Evolutionary conservation across 2,329 filamentous ascomycete genomes (phyloP).

Genomic region (Rosellinia necatrix): DNA sequence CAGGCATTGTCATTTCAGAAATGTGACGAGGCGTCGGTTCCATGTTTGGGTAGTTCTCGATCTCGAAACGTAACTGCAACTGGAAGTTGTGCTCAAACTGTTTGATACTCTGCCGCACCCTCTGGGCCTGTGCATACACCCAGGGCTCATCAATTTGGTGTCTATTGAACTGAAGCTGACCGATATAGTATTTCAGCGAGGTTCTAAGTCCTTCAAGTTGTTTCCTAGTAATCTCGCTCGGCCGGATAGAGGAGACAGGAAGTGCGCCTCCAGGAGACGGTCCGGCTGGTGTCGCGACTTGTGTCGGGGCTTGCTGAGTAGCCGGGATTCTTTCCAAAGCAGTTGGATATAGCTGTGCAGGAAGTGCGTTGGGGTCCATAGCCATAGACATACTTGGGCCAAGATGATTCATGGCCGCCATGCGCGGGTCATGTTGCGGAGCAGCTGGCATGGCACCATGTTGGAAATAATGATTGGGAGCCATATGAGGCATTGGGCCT

Average conservation of each 20-base stretch:
- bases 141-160: conserved; percentile 60
- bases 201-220: conserved; percentile 57
- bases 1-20: conserved; percentile 10
- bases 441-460: conserved; percentile 27
- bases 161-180: conserved; percentile 64
- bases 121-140: conserved; percentile 37
- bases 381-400: background rate
- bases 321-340: background rate
- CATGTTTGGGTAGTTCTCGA: conserved; percentile 24
- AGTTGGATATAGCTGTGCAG: conserved; percentile 16
- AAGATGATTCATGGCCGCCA: conserved; percentile 22
- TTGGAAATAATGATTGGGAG: conserved; percentile 31
- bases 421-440: conserved; percentile 24
- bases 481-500: conserved; percentile 29
- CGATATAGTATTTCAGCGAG: conserved; percentile 61
- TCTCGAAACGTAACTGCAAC: conserved; percentile 29
- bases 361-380: conserved; percentile 7
- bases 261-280: conserved; percentile 37
- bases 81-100: conserved; percentile 58
- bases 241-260: conserved; percentile 62
- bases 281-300: conserved; percentile 6
- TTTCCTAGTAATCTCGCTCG: conserved; percentile 64
- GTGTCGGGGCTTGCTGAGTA: conserved; percentile 8
- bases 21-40: conserved; percentile 24
- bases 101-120: conserved; percentile 51